Base-by-base conservation (phyloP, 2,329 filamentous ascomycete species). In the Dactylellina haptotyla region DNA sequence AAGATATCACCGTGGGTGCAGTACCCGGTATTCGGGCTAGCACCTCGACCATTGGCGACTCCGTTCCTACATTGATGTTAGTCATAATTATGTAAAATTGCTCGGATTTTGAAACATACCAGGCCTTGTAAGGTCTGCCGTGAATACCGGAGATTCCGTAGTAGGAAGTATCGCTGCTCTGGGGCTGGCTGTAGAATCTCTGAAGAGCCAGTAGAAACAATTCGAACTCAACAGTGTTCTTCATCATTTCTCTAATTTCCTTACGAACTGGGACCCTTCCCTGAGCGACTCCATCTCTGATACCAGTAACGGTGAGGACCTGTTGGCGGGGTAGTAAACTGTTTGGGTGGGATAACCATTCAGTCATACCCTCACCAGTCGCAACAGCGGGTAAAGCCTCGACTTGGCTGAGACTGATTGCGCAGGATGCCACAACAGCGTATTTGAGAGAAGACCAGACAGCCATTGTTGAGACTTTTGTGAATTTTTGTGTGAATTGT, bases 71-170 rank as follows among this genome's bases (percentile, higher is more conserved):
- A n/a, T n/a, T n/a, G n/a, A n/a, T n/a, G n/a, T n/a, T n/a, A n/a
- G n/a, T n/a, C n/a, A n/a, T n/a, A n/a, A 41, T 5, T 14, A 4
- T n/a, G n/a, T 45, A 20, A 45, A 10, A 28, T 8, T 28, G 6
- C 30, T 28, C 10, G n/a, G 6, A 3, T 28, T 3, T 51, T 28
- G 26, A 2, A 50, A 43, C 58, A 30, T 62, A 62, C 63, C 66
- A 71, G 23, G 66, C 28, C 18, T 57, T 71, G 18, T 50, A 71
- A 18, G 66, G 66, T 30, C 50, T 57, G 2, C 92, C 92, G 80
- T 96, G 92, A 76, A 96, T 91, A 91, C 92, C 90, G 69, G 90
- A 86, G 77, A 96, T 85, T 78, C 91, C 87, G 81, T 93, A 96
- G 83, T 88, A 95, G 45, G 91, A 94, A 30, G 89, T 83, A 63